These are phyloP conservation scores for Hansenula sp. DNA, from an alignment of 1,139 yeast genomes.

Conservation along the genomic window DNA sequence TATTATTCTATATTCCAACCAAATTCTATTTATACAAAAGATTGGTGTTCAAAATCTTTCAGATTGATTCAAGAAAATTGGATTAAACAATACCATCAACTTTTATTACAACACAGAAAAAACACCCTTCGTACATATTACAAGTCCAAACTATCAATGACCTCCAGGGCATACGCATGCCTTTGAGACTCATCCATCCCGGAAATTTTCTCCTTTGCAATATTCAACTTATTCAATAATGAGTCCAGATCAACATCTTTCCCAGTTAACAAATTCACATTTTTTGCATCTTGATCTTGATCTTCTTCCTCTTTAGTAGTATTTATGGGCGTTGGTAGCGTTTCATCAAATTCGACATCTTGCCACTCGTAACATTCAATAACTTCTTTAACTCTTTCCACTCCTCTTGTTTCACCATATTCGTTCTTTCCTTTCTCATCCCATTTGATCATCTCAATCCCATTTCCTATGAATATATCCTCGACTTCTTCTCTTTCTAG, in stretches of 20 bases:
- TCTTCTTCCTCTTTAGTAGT: not conserved
- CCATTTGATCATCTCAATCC: conserved; percentile 5
- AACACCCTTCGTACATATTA: too few species aligned
- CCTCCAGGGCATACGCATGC: conserved; percentile 18
- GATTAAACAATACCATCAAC: conserved; percentile 6
- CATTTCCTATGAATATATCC: conserved; percentile 1
- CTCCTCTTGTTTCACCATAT: conserved; percentile 6
- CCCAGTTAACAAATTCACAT: not conserved
- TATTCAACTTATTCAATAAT: conserved; percentile 16
- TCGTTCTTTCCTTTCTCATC: conserved; percentile 4
- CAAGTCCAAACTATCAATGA: conserved; percentile 25
- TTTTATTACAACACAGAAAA: too few species aligned
- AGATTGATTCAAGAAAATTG: conserved; percentile 1
- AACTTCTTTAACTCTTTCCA: conserved; percentile 5
- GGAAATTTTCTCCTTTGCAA: conserved; percentile 19
- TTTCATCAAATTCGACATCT: not conserved
- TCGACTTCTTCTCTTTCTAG: conserved; percentile 4
- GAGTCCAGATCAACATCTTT: conserved; percentile 8
- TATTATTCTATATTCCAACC: conserved; percentile 28
- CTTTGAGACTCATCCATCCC: conserved; percentile 15
- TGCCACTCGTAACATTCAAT: conserved; percentile 11
- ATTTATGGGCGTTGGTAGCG: not conserved
- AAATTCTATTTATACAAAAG: conserved; percentile 25
- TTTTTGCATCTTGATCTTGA: too few species aligned
- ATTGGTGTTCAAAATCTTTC: conserved; percentile 7